phyloP scores from a whole-genome alignment of 1,284 basidiomycete genomes.

The Malassezia equina region DNA sequence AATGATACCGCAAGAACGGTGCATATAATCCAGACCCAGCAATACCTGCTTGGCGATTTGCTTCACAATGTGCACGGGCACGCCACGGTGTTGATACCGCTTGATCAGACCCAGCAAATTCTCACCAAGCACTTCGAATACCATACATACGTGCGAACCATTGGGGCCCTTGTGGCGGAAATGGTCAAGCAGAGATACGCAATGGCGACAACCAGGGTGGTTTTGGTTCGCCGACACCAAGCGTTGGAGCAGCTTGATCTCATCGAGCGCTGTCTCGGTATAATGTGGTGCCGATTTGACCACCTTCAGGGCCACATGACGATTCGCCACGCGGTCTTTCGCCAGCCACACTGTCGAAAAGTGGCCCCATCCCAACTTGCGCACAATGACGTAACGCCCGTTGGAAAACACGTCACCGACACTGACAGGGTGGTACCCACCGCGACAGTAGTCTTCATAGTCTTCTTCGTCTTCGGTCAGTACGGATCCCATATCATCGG shows the following conservation, averaged over 20 bases:
- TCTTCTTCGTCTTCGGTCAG: slow-evolving; percentile 51
- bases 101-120: slow-evolving; percentile 96
- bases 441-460: slow-evolving; percentile 51
- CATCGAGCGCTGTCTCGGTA: slow-evolving; percentile 94
- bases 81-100: slow-evolving; percentile 86
- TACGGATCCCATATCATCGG: slow-evolving; percentile 25
- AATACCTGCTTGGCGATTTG: slow-evolving; percentile 96
- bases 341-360: slow-evolving; percentile 56
- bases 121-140: slow-evolving; percentile 96
- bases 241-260: slow-evolving; percentile 93
- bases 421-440: slow-evolving; percentile 81
- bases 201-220: slow-evolving; percentile 50
- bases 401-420: slow-evolving; percentile 86
- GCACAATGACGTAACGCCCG: slow-evolving; percentile 75
- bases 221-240: slow-evolving; percentile 72
- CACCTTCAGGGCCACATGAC: slow-evolving; percentile 96
- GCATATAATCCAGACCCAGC: slow-evolving; percentile 93
- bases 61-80: slow-evolving; percentile 82
- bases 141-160: slow-evolving; percentile 97
- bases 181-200: slow-evolving; percentile 92
- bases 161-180: slow-evolving; percentile 94
- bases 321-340: slow-evolving; percentile 56
- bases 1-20: slow-evolving; percentile 87
- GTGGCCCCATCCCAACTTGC: slow-evolving; percentile 97
- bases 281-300: slow-evolving; percentile 95